Base-by-base conservation (phyloP, 495 filamentous ascomycete species). In the Tirmania nivea region DNA sequence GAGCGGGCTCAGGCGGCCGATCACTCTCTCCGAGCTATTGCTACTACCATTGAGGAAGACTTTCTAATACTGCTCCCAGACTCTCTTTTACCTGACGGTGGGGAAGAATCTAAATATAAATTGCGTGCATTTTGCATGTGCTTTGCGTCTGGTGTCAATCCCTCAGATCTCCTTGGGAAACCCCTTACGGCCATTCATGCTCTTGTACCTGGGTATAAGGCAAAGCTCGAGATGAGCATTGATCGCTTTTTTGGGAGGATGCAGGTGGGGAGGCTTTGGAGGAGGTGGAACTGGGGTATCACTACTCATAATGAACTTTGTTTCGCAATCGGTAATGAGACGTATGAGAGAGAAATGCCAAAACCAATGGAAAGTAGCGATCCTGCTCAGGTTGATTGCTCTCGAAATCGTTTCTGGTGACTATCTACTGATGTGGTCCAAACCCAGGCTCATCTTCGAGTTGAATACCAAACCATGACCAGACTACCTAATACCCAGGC, bases 381-480 rank as follows among this genome's bases (percentile, higher is more conserved):
- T 50, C 20, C 20, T 20, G 2, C n/a, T 31, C 48, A 16, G 48
- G 48, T 25, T 19, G 48, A 8, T 47, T 19, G 10, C 4, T 3
- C 19, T 8, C 4, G 10, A 47, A n/a, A 9, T 47, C 5, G 42
- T 47, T 47, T 1, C 42, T n/a, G 7, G 25, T 31, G 7, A 3
- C 7, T 31, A 1, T 3, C 7, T 31, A 31, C 25, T 31, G 7
- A 31, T 7, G 7, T 7, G 7, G 7, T 31, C 7, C 25, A 31
- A 31, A 31, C 7, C 7, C 25, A 50, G 48, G 48, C 48, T 12
- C n/a, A 71, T 51, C 63, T 89, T 19, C 71, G 86, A 0, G 80
- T 78, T 54, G 86, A 94, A 65, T 68, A 83, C 11, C 86, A 92
- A 65, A 82, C 80, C 0, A 64, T 92, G 48, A 83, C 82, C 67